phyloP scores from a whole-genome alignment of 768 basidiomycete species.

The Tephrocybe sp. region DNA sequence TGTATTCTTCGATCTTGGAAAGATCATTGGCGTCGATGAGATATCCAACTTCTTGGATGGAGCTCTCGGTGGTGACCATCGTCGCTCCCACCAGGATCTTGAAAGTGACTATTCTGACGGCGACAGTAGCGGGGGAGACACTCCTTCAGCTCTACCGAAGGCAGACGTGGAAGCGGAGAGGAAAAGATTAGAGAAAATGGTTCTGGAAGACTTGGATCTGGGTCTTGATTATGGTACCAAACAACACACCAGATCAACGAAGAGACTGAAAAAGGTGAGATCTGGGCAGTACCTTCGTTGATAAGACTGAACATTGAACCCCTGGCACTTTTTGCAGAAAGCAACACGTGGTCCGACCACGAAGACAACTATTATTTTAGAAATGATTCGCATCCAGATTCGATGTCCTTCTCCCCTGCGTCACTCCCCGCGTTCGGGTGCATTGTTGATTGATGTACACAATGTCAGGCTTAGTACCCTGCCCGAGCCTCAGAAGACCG shows the following conservation, averaged over 20 bases:
- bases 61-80: conserved; percentile 12
- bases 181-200: conserved; percentile 44
- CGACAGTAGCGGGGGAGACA: conserved; percentile 32
- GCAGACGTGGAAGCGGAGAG: conserved; percentile 35
- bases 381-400: conserved; percentile 65
- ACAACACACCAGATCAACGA: neutral
- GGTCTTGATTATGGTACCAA: conserved; percentile 42
- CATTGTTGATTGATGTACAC: conserved; percentile 64
- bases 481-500: conserved; percentile 21
- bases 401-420: conserved; percentile 62
- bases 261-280: neutral
- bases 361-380: conserved; percentile 39
- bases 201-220: conserved; percentile 61
- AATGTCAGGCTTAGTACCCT: conserved; percentile 41
- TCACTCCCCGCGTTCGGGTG: conserved; percentile 60
- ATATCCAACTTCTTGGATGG: conserved; percentile 52
- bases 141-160: conserved; percentile 40
- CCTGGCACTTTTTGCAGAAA: too few species aligned
- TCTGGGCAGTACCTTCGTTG: too few species aligned
- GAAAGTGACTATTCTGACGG: conserved; percentile 20
- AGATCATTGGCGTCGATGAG: conserved; percentile 36
- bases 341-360: too few species aligned
- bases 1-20: conserved; percentile 69
- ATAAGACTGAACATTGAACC: too few species aligned
- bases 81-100: neutral